Evolutionary conservation across 2,329 filamentous ascomycete genomes (phyloP).

Genomic region (Pleoardoris graminearum): DNA sequence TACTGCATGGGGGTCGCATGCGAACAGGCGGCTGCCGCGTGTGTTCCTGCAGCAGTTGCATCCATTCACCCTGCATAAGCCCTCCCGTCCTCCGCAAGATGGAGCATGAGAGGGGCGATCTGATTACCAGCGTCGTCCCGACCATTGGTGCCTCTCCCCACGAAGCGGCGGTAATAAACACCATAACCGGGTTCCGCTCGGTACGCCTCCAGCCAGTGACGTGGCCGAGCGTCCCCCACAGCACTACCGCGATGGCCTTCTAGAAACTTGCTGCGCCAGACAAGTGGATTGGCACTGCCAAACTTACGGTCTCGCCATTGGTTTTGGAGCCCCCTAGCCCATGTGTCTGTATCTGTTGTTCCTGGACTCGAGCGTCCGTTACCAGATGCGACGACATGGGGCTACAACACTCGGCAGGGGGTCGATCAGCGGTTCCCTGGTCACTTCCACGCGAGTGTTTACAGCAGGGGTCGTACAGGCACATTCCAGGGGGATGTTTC

Average conservation of each 20-base stretch:
- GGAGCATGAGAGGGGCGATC: constrained; percentile 7
- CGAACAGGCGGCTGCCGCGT: constrained; percentile 1
- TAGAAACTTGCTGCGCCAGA: background rate
- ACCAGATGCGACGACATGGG: background rate
- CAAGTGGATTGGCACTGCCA: background rate
- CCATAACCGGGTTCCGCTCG: background rate
- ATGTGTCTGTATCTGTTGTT: background rate
- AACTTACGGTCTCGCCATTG: background rate
- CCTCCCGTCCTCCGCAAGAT: constrained; percentile 7
- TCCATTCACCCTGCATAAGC: constrained; percentile 22
- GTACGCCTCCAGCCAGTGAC: background rate
- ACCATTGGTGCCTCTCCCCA: constrained; percentile 14
- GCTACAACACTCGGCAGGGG: background rate
- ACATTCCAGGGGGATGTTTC: too few relatives aligned
- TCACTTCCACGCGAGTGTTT: too few relatives aligned
- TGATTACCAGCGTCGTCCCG: constrained; percentile 9
- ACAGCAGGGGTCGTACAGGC: too few relatives aligned
- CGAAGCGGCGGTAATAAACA: constrained; percentile 12
- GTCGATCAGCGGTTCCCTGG: too few relatives aligned
- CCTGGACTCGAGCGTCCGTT: background rate
- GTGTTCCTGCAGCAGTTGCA: constrained; percentile 16
- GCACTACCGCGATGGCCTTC: background rate
- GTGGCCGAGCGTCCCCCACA: background rate
- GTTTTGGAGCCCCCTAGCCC: background rate
- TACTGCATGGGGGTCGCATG: background rate